Conservation (phyloP, 2,329 filamentous ascomycete species). For the Claviceps pazoutovae region DNA sequence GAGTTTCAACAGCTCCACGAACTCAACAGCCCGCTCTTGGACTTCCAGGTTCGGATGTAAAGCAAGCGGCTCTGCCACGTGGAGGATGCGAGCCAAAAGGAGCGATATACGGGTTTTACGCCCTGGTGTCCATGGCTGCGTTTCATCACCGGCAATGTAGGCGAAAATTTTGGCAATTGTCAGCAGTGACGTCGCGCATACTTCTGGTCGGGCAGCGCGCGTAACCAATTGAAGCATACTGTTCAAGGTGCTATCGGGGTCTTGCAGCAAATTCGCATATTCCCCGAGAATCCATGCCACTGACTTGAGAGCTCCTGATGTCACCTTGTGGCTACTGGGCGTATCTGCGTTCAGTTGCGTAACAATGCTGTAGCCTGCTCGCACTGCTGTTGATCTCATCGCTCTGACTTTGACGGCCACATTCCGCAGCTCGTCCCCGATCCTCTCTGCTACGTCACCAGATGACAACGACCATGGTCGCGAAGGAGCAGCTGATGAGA, state of each 20-base stretch:
- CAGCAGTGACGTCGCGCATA: conserved; percentile 70
- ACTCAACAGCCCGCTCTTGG: conserved; percentile 87
- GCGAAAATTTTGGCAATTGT: conserved; percentile 77
- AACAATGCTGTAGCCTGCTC: conserved; percentile 67
- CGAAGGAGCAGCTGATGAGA: conserved; percentile 14
- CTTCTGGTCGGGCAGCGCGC: conserved; percentile 43
- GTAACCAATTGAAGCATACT: conserved; percentile 56
- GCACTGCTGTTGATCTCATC: conserved; percentile 65
- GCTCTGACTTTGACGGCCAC: conserved; percentile 83
- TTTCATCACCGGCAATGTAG: conserved; percentile 50
- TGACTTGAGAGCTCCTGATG: conserved; percentile 55
- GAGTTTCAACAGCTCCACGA: conserved; percentile 76
- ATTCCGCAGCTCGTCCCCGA: conserved; percentile 78
- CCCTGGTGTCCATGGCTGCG: conserved; percentile 54
- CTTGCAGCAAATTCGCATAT: conserved; percentile 58
- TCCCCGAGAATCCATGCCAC: conserved; percentile 82
- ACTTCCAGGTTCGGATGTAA: conserved; percentile 83
- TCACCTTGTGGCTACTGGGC: conserved; percentile 41
- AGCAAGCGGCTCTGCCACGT: conserved; percentile 66
- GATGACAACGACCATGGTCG: conserved; percentile 3
- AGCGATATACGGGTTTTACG: conserved; percentile 63
- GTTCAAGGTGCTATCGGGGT: conserved; percentile 58
- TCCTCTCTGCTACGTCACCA: conserved; percentile 47
- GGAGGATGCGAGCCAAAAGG: conserved; percentile 66
- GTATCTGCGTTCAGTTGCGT: conserved; percentile 39